Conservation (phyloP, 192 early-diverging fungal genomes). For the Spizellomyces punctatus region DNA sequence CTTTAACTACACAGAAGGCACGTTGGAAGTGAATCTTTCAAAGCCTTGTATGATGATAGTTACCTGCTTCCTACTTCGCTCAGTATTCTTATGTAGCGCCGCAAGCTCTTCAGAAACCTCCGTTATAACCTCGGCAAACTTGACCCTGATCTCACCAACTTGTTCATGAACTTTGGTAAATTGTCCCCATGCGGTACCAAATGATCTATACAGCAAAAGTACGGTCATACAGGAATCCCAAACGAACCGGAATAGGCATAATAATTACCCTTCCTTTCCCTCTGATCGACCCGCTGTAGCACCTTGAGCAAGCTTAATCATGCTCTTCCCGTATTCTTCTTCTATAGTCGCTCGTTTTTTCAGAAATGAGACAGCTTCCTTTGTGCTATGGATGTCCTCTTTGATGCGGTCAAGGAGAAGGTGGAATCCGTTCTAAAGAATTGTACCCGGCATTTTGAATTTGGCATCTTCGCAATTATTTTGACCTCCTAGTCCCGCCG, state of each 20-base stretch:
- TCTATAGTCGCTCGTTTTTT: constrained; percentile 89
- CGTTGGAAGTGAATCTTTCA: too few species aligned
- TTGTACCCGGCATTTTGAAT: not conserved
- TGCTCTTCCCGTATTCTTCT: constrained; percentile 82
- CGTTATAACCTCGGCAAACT: constrained; percentile 68
- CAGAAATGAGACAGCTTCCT: constrained; percentile 78
- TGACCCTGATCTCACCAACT: constrained; percentile 76
- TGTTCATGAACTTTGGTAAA: constrained; percentile 83
- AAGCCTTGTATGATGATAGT: not conserved
- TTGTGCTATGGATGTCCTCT: constrained; percentile 65
- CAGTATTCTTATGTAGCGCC: constrained; percentile 74
- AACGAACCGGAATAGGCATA: not conserved
- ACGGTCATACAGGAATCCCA: constrained; percentile 12
- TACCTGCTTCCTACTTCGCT: constrained; percentile 78
- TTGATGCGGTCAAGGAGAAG: constrained; percentile 72
- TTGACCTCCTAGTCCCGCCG: not conserved
- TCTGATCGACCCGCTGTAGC: constrained; percentile 34
- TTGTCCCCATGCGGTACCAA: constrained; percentile 74
- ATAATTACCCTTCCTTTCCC: constrained; percentile 57
- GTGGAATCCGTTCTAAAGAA: constrained; percentile 63
- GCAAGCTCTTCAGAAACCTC: constrained; percentile 83
- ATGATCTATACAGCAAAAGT: constrained; percentile 51
- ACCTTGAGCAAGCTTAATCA: constrained; percentile 75
- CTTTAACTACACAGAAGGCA: constrained; percentile 59
- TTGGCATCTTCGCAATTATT: not conserved